phyloP scores from a whole-genome alignment of 768 basidiomycete species.

The Leccinum subgranulosum region DNA sequence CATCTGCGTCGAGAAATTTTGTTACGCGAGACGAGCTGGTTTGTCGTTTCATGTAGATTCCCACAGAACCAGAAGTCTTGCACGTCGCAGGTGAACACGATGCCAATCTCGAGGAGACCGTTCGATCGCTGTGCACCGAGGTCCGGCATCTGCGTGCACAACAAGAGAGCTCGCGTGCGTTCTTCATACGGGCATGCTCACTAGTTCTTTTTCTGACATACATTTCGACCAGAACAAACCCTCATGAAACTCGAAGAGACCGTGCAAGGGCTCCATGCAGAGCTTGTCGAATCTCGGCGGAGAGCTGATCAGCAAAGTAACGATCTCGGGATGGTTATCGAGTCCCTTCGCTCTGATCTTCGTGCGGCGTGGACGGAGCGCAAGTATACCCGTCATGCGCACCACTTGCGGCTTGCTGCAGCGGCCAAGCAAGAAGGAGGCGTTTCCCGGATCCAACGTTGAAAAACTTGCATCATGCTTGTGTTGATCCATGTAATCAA shows the following conservation, averaged over 20 bases:
- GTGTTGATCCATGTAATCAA: constrained; percentile 2
- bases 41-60: not conserved
- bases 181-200: not conserved
- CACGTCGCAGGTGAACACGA: not conserved
- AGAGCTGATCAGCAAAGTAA: not conserved
- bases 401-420: not conserved
- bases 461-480: not conserved
- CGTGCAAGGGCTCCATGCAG: not conserved
- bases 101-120: not conserved
- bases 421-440: not conserved
- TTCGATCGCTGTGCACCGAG: not conserved
- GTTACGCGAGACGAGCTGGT: not conserved
- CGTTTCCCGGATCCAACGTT: too few relatives aligned
- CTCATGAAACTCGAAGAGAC: not conserved
- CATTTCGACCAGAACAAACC: constrained; percentile 1
- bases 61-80: not conserved
- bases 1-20: not conserved
- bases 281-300: not conserved
- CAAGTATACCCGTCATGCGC: too few relatives aligned
- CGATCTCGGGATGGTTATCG: not conserved
- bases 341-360: constrained; percentile 4
- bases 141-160: constrained; percentile 1
- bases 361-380: not conserved
- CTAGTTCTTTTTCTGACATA: too few relatives aligned
- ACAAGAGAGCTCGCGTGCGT: constrained; percentile 8